These are phyloP conservation scores for Xylogone sp. DNA, from an alignment of 2,329 filamentous ascomycete genomes.

Conservation along the genomic window DNA sequence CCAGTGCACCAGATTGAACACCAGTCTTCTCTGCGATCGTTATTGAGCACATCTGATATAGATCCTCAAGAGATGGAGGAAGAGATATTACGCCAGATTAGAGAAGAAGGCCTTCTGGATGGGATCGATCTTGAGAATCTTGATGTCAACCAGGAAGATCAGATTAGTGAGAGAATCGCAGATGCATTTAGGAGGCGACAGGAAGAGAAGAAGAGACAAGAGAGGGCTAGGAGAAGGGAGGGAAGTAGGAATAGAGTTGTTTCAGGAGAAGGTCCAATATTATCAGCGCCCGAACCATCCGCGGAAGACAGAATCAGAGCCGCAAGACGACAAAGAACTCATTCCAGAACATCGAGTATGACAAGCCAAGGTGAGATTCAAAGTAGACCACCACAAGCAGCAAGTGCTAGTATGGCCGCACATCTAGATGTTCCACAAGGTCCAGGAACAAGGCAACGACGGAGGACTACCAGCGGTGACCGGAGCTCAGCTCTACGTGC, in stretches of 20 bases:
- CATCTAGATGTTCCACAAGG: constrained; percentile 46
- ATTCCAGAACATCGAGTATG: constrained; percentile 44
- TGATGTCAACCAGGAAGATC: constrained; percentile 79
- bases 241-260: constrained; percentile 28
- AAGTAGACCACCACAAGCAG: constrained; percentile 43
- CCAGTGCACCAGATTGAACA: constrained; percentile 67
- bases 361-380: constrained; percentile 43
- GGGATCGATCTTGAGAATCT: constrained; percentile 87
- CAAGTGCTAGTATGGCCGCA: constrained; percentile 39
- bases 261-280: constrained; percentile 21
- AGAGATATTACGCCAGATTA: constrained; percentile 84
- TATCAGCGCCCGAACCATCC: constrained; percentile 21
- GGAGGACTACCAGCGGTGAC: constrained; percentile 48
- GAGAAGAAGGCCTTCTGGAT: constrained; percentile 82
- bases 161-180: constrained; percentile 85
- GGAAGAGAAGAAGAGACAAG: constrained; percentile 51
- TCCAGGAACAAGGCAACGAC: constrained; percentile 41
- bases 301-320: constrained; percentile 16
- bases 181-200: constrained; percentile 81
- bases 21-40: constrained; percentile 80
- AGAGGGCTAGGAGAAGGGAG: constrained; percentile 40
- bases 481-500: constrained; percentile 51
- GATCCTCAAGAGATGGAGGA: constrained; percentile 77
- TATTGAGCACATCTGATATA: constrained; percentile 76
- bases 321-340: constrained; percentile 29